Conservation (phyloP, 768 basidiomycete genomes). For the Tulasnella sp. region DNA sequence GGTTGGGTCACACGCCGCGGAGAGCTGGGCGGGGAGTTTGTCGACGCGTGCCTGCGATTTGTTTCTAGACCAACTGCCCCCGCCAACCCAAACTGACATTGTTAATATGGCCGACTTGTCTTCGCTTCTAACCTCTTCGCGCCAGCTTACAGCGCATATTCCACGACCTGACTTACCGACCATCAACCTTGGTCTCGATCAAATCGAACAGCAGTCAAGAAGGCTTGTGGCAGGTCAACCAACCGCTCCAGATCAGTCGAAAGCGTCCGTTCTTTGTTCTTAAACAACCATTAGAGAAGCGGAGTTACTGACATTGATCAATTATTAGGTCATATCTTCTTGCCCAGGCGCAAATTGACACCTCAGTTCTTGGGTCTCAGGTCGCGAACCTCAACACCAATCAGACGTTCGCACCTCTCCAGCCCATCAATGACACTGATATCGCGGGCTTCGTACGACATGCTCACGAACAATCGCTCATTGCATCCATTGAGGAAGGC, state of each 20-base stretch:
- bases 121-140: slow-evolving; percentile 40
- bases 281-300: slow-evolving; percentile 19
- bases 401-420: slow-evolving; percentile 84
- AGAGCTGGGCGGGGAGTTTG: neutral
- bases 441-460: slow-evolving; percentile 93
- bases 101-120: slow-evolving; percentile 38
- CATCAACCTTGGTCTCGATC: slow-evolving; percentile 87
- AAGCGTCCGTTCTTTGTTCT: slow-evolving; percentile 60
- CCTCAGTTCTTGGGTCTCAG: slow-evolving; percentile 78
- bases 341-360: slow-evolving; percentile 92
- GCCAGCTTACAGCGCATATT: slow-evolving; percentile 75
- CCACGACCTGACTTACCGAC: slow-evolving; percentile 81
- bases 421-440: slow-evolving; percentile 91
- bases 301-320: slow-evolving; percentile 15
- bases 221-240: slow-evolving; percentile 76
- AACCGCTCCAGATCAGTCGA: slow-evolving; percentile 61
- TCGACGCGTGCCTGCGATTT: slow-evolving; percentile 19
- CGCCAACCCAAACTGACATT: neutral
- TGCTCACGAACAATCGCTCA: slow-evolving; percentile 92
- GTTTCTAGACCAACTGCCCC: neutral
- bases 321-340: slow-evolving; percentile 78
- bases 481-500: slow-evolving; percentile 91
- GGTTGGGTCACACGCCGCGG: too few relatives aligned
- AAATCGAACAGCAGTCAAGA: slow-evolving; percentile 92
- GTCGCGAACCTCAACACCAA: slow-evolving; percentile 83